Evolutionary conservation across 495 filamentous ascomycete genomes (phyloP).

Genomic region (Penicillium canariense): DNA sequence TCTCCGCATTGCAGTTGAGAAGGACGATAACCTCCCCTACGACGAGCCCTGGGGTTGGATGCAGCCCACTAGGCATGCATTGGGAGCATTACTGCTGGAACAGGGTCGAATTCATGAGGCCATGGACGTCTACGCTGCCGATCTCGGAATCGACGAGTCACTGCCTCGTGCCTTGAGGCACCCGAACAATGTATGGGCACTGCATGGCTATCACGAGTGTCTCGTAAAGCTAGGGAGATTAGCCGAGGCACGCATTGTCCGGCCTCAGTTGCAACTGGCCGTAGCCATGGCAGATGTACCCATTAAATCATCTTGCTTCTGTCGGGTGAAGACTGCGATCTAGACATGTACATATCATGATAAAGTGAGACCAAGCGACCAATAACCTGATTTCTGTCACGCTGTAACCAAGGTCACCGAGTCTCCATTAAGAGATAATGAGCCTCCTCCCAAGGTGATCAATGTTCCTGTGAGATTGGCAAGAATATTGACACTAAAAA

Average conservation of each 20-base stretch:
- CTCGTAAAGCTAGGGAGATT: slow-evolving; percentile 46
- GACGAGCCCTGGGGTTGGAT: slow-evolving; percentile 73
- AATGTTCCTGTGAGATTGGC: not conserved
- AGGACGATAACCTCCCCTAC: slow-evolving; percentile 58
- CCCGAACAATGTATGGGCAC: slow-evolving; percentile 66
- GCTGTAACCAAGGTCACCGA: not conserved
- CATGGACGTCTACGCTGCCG: slow-evolving; percentile 53
- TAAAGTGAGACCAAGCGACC: no score
- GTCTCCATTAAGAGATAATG: not conserved
- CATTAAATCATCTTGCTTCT: slow-evolving; percentile 61
- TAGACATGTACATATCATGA: no score
- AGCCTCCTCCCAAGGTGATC: not conserved
- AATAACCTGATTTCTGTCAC: no score
- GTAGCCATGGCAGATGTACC: slow-evolving; percentile 57
- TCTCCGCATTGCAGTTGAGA: slow-evolving; percentile 50
- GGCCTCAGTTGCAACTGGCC: slow-evolving; percentile 48
- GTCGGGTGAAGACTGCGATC: slow-evolving; percentile 33
- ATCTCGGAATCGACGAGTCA: slow-evolving; percentile 56
- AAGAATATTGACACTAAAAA: not conserved
- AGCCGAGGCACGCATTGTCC: slow-evolving; percentile 49
- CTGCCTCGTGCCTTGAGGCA: slow-evolving; percentile 58
- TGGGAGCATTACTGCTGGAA: slow-evolving; percentile 61
- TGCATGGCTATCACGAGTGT: slow-evolving; percentile 67
- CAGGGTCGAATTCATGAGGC: slow-evolving; percentile 57
- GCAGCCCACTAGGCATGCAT: slow-evolving; percentile 64